Evolutionary conservation across 2,329 filamentous ascomycete genomes (phyloP), one percentile per base, ranked within the genome.

Genomic region (Rasamsonia emersonii): DNA sequence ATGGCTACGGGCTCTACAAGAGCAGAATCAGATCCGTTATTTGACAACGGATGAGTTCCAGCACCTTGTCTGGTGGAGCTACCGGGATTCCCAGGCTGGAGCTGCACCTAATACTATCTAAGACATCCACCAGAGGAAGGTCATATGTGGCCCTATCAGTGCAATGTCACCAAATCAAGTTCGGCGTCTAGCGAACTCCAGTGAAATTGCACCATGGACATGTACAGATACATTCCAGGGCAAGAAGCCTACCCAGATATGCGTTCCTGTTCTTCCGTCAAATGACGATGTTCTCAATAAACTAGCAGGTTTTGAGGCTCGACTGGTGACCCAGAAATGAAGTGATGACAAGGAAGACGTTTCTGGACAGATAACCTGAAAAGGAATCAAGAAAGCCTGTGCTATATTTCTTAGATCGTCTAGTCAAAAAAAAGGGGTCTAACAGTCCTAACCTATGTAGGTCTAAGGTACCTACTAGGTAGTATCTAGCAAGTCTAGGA

Each of bases 11-110:
- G 20, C 8, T 23, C 20, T 23, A 23, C 20, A n/a, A n/a, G n/a
- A n/a, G n/a, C n/a, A n/a, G n/a, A n/a, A n/a, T 23, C 20, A 23
- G 20, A 23, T 23, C n/a, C n/a, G 20, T 23, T 23, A 23, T 23
- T n/a, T 23, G 20, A 23, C 20, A n/a, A 23, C 20, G n/a, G 20
- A 7, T 23, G 20, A 23, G n/a, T 23, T 23, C n/a, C n/a, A 23
- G 20, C 8, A 23, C 8, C 20, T 23, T 23, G 20, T 23, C 8
- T 23, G 20, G 20, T 23, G 20, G 20, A n/a, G 20, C 20, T 23
- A 23, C 20, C 20, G 20, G 8, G 20, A 23, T n/a, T 23, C 20
- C 20, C 8, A 23, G n/a, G 8, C 20, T 8, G n/a, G 8, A 23
- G 20, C n/a, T 23, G n/a, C n/a, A n/a, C 20, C 20, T 23, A 23